Percentiles rank a stretch among this genome's conserved stretches.
phyloP scores from a whole-genome alignment of 805 yeast genomes.

The Kazachstania viticola region DNA sequence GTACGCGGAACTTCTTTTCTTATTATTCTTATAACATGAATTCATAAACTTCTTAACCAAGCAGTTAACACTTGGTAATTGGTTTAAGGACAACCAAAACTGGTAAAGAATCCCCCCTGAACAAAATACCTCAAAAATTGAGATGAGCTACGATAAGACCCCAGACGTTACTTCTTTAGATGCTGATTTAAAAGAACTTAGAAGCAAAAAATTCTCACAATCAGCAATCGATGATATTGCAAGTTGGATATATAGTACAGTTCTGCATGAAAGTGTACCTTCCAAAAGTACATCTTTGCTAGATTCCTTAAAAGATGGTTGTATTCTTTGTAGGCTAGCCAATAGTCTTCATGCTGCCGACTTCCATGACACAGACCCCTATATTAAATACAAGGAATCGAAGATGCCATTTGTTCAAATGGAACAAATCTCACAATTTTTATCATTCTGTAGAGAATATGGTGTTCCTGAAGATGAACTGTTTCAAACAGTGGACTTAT shows the following conservation, averaged over 20 bases:
- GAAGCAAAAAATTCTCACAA: constrained; percentile 40
- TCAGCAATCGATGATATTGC: constrained; percentile 32
- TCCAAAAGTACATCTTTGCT: constrained; percentile 26
- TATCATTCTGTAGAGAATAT: constrained; percentile 45
- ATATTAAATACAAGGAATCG: constrained; percentile 43
- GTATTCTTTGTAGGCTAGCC: constrained; percentile 34
- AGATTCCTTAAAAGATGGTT: constrained; percentile 51
- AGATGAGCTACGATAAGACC: constrained; percentile 17
- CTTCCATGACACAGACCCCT: constrained; percentile 8
- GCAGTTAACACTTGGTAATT: no score
- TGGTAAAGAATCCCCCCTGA: no score
- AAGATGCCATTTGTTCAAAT: constrained; percentile 66
- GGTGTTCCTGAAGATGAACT: constrained; percentile 76
- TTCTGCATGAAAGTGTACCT: constrained; percentile 26
- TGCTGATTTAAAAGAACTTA: constrained; percentile 42
- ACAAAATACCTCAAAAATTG: not conserved
- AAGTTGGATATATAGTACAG: constrained; percentile 41
- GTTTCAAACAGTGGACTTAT: constrained; percentile 69
- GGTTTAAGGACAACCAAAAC: no score
- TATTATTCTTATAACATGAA: no score
- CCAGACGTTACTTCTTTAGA: constrained; percentile 48
- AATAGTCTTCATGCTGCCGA: constrained; percentile 31
- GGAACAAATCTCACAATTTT: constrained; percentile 74
- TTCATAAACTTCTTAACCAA: no score
- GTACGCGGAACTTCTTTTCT: no score